phyloP scores from a whole-genome alignment of 257 asterid species.

The Nemophila menziesii region DNA sequence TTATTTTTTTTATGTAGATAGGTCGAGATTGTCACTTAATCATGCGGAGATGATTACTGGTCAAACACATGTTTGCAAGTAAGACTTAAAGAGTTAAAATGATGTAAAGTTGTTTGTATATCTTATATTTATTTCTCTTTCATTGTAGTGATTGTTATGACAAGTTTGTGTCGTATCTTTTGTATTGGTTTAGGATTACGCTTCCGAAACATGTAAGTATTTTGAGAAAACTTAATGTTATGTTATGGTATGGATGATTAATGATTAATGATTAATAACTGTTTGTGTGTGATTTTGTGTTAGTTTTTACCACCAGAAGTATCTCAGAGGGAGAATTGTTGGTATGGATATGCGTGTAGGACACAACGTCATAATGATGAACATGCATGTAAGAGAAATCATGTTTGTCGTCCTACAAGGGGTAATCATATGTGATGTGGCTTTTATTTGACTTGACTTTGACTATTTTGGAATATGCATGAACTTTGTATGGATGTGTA shows the following conservation, averaged over 20 bases:
- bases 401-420: constrained; percentile 91
- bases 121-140: constrained; percentile 2
- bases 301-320: constrained; percentile 65
- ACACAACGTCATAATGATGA: constrained; percentile 90
- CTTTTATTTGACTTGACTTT: too few relatives aligned
- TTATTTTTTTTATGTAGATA: constrained; percentile 39
- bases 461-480: too few relatives aligned
- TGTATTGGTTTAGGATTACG: constrained; percentile 90
- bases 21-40: constrained; percentile 61
- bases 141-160: constrained; percentile 75
- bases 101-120: too few relatives aligned
- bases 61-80: constrained; percentile 69
- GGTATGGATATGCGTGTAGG: constrained; percentile 91
- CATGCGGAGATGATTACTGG: constrained; percentile 66
- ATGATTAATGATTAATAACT: too few relatives aligned
- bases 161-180: constrained; percentile 63
- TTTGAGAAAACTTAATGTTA: too few relatives aligned
- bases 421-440: too few relatives aligned
- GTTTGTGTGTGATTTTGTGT: too few relatives aligned
- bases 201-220: constrained; percentile 59
- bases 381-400: constrained; percentile 87
- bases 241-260: too few relatives aligned
- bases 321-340: constrained; percentile 63
- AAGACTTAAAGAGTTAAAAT: too few relatives aligned
- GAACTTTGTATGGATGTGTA: too few relatives aligned